These are phyloP conservation scores for Rhypophila decipiens DNA, from an alignment of 495 filamentous ascomycete species.

Conservation along the genomic window DNA sequence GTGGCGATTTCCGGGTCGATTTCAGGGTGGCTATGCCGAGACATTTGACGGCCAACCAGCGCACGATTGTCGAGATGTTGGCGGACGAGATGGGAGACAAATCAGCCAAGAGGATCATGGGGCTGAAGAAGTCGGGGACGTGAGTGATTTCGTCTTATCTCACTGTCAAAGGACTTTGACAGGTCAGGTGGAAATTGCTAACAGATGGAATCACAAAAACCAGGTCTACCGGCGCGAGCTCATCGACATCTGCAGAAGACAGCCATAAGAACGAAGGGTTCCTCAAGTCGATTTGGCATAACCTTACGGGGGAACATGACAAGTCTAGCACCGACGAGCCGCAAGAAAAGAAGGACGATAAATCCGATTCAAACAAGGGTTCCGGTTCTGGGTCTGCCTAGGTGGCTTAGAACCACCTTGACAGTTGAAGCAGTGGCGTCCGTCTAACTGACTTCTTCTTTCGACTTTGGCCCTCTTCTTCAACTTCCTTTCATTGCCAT, in stretches of 20 bases:
- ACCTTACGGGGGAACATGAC: slow-evolving; percentile 70
- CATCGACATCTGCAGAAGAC: slow-evolving; percentile 16
- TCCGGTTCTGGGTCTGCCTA: not conserved
- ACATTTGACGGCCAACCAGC: slow-evolving; percentile 80
- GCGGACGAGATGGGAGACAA: slow-evolving; percentile 92
- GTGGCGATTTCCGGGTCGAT: slow-evolving; percentile 85
- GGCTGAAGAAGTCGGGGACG: slow-evolving; percentile 3
- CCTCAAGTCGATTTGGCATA: slow-evolving; percentile 84
- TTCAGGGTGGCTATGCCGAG: slow-evolving; percentile 95
- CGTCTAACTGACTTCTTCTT: too few species aligned
- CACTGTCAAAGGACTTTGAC: not conserved
- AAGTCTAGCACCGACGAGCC: slow-evolving; percentile 17
- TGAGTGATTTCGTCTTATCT: not conserved
- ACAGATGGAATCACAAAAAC: not conserved
- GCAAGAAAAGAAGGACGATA: slow-evolving; percentile 26
- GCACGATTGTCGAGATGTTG: slow-evolving; percentile 86
- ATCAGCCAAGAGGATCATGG: slow-evolving; percentile 89
- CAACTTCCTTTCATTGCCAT: too few species aligned
- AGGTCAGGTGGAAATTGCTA: not conserved
- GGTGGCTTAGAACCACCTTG: not conserved
- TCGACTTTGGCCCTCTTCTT: too few species aligned
- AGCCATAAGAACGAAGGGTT: slow-evolving; percentile 73
- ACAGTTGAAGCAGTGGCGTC: too few species aligned
- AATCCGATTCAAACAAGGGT: slow-evolving; percentile 1
- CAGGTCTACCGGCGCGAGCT: not conserved